Evolutionary conservation across 2,329 filamentous ascomycete species (phyloP).

Genomic region (Neofusicoccum sp.): DNA sequence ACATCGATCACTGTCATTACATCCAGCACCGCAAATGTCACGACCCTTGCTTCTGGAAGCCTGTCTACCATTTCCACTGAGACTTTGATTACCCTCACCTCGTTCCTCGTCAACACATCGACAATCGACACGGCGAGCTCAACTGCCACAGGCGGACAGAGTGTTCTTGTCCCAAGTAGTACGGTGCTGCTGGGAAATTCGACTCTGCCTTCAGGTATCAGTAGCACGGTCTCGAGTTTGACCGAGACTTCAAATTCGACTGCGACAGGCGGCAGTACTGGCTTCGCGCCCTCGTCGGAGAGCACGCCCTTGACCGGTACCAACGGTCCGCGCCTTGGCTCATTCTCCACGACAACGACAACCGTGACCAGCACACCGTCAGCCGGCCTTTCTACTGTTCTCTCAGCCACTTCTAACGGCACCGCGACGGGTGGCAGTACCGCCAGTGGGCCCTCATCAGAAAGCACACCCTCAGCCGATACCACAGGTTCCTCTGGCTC

Average conservation of each 20-base stretch:
- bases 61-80: background rate
- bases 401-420: too few species aligned
- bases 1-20: slow-evolving; percentile 7
- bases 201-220: background rate
- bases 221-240: background rate
- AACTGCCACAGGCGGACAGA: slow-evolving; percentile 22
- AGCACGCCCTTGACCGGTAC: background rate
- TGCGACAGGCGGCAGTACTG: background rate
- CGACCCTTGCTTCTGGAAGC: background rate
- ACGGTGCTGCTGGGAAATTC: background rate
- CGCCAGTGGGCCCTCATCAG: too few species aligned
- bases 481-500: too few species aligned
- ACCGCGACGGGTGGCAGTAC: too few species aligned
- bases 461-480: too few species aligned
- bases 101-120: slow-evolving; percentile 7
- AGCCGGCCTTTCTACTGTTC: background rate
- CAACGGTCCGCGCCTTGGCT: background rate
- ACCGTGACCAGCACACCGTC: background rate
- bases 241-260: background rate
- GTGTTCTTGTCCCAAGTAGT: background rate
- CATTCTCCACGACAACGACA: background rate
- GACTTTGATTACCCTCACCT: background rate
- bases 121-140: slow-evolving; percentile 17
- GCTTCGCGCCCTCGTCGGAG: background rate
- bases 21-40: background rate